Percentiles rank a stretch among this genome's conserved stretches.
These are phyloP conservation scores for Lentinula novae-zelandiae DNA, from an alignment of 1,284 basidiomycete species.

Conservation along the genomic window DNA sequence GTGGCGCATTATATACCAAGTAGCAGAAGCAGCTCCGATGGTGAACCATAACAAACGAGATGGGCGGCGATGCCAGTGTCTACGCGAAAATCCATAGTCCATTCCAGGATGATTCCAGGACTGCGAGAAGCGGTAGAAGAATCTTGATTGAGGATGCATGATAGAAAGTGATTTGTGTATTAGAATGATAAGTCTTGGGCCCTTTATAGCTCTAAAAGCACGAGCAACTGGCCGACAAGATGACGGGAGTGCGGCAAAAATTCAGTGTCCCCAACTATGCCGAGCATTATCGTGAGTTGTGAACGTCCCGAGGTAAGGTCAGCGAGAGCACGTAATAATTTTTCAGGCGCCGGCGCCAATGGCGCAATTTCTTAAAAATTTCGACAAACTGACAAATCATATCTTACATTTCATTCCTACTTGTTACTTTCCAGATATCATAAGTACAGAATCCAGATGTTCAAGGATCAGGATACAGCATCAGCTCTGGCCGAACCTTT, in stretches of 20 bases:
- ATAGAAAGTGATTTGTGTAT: background rate
- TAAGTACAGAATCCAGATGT: background rate
- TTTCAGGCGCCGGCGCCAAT: background rate
- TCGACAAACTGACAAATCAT: background rate
- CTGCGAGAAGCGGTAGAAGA: background rate
- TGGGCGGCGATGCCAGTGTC: conserved; percentile 32
- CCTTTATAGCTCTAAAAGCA: background rate
- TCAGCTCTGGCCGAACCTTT: conserved; percentile 92
- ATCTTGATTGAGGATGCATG: background rate
- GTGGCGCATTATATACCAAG: conserved; percentile 41
- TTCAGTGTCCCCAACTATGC: background rate
- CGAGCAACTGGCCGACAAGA: background rate
- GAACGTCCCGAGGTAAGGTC: background rate
- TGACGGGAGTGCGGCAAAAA: background rate
- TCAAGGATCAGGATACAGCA: conserved; percentile 68
- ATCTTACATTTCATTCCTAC: too few relatives aligned
- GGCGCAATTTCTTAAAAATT: background rate
- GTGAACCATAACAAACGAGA: conserved; percentile 66
- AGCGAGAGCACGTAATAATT: background rate
- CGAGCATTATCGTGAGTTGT: background rate
- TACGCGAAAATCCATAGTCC: background rate
- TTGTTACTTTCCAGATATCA: too few relatives aligned
- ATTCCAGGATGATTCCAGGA: conserved; percentile 1
- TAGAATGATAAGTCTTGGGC: background rate
- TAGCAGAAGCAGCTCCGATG: conserved; percentile 52